Conservation (phyloP, 1,284 basidiomycete genomes). For the Cutaneotrichosporon sp. region DNA sequence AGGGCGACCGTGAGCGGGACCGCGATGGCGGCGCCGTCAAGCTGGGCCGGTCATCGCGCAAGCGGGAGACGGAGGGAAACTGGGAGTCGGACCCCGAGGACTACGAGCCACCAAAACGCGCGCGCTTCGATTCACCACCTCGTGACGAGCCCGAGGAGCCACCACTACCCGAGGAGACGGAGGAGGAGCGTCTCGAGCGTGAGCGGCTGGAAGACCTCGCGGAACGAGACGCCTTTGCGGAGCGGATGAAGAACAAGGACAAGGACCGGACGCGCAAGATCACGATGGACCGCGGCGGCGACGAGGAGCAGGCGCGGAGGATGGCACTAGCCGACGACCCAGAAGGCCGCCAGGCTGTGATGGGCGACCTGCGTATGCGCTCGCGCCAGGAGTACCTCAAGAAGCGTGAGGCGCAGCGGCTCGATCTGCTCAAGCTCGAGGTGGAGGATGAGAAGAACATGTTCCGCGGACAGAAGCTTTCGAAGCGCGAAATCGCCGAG, state of each 20-base stretch:
- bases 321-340: constrained; percentile 82
- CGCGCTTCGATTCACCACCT: constrained; percentile 43
- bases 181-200: constrained; percentile 68
- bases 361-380: constrained; percentile 79
- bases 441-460: constrained; percentile 89
- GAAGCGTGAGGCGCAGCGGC: constrained; percentile 93
- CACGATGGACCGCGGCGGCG: constrained; percentile 84
- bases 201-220: constrained; percentile 75
- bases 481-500: constrained; percentile 77
- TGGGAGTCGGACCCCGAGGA: constrained; percentile 55
- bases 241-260: constrained; percentile 81
- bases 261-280: constrained; percentile 82
- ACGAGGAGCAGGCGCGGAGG: constrained; percentile 78
- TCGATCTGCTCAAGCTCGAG: constrained; percentile 89
- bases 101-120: constrained; percentile 65
- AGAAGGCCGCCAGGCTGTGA: constrained; percentile 71
- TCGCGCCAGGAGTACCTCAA: constrained; percentile 93
- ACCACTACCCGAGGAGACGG: constrained; percentile 57
- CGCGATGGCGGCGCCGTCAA: constrained; percentile 56
- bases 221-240: constrained; percentile 91
- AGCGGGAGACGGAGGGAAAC: constrained; percentile 65
- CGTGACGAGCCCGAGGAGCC: constrained; percentile 25
- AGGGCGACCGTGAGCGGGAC: constrained; percentile 17
- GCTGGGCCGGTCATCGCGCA: constrained; percentile 63
- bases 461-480: constrained; percentile 78